Evolutionary conservation across 2,329 filamentous ascomycete genomes (phyloP), one percentile per base, ranked within the genome.

Genomic region (Neopestalotiopsis clavispora): DNA sequence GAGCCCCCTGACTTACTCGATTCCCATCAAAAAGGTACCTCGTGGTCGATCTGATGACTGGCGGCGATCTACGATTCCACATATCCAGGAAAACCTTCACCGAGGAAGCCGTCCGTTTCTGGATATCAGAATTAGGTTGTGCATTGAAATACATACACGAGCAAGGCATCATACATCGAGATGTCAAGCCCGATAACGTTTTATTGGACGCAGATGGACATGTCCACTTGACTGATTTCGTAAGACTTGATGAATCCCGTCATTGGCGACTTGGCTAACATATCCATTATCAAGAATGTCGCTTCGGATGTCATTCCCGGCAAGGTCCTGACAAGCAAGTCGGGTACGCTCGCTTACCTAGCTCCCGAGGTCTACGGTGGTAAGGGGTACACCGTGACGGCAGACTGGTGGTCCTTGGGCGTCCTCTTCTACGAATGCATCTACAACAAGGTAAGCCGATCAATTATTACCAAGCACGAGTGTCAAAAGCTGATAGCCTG

Each of bases 341-440:
- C 96, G 0, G 96, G 96, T 40, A 99, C 96, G 0, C 84, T 99
- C 69, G 96, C 96, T 67, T 99, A 99, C 78, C 89, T 99, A 7
- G 95, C 95, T 1, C 96, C 96, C 4, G 96, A 99, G 80, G 96
- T 98, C 2, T 99, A 98, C 77, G 88, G 91, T 72, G 95, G 95
- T 63, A 91, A 90, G 71, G 96, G 96, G 52, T 99, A 99, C 78
- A 91, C 93, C 70, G 90, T 91, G 61, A 93, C 96, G 74, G 95
- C 96, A 57, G 96, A 99, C 79, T 99, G 96, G 96, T 99, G 96
- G 96, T 98, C 96, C 5, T 83, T 99, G 28, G 96, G 96, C 63
- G 96, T 99, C 60, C 88, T 97, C n/a, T 98, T 98, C 80, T 99
- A 98, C 80, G 96, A 99, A 81, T 98, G 96, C 86, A 98, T 99